Percentiles rank a stretch among this genome's conserved stretches.
Conservation (phyloP, 2,329 filamentous ascomycete genomes). For the Colletotrichum destructivum region DNA sequence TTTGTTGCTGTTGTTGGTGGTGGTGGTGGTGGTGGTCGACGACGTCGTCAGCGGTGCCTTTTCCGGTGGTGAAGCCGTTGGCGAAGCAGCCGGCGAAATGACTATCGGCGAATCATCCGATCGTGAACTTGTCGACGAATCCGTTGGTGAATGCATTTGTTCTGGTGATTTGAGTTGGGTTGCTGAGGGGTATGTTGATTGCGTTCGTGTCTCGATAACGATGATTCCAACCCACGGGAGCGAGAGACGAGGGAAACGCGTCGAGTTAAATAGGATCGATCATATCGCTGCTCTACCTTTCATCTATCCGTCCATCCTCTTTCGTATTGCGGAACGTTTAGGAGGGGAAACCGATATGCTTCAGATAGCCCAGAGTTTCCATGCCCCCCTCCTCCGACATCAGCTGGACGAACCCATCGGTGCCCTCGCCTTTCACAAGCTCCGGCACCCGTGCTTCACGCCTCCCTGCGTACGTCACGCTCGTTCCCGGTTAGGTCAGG, state of each 20-base stretch:
- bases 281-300: background rate
- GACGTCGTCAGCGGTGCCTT: slow-evolving; percentile 4
- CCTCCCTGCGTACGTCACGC: background rate
- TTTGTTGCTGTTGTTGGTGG: no score
- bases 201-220: background rate
- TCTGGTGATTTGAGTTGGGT: background rate
- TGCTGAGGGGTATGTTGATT: background rate
- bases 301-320: background rate
- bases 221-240: background rate
- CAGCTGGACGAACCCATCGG: slow-evolving; percentile 30
- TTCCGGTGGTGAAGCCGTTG: slow-evolving; percentile 1
- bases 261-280: slow-evolving; percentile 21
- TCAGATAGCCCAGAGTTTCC: slow-evolving; percentile 31
- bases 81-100: no score
- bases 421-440: slow-evolving; percentile 29
- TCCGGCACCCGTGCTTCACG: slow-evolving; percentile 4
- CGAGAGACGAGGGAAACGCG: background rate
- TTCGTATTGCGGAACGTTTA: background rate
- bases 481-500: background rate
- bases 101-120: no score
- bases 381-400: slow-evolving; percentile 35
- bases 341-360: slow-evolving; percentile 20
- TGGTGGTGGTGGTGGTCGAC: background rate
- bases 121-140: no score
- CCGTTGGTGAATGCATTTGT: background rate